Evolutionary conservation across 148 eudicot species (phyloP), one percentile per base, ranked within the genome.

Genomic region (Amaranthus hypochondriacus): DNA sequence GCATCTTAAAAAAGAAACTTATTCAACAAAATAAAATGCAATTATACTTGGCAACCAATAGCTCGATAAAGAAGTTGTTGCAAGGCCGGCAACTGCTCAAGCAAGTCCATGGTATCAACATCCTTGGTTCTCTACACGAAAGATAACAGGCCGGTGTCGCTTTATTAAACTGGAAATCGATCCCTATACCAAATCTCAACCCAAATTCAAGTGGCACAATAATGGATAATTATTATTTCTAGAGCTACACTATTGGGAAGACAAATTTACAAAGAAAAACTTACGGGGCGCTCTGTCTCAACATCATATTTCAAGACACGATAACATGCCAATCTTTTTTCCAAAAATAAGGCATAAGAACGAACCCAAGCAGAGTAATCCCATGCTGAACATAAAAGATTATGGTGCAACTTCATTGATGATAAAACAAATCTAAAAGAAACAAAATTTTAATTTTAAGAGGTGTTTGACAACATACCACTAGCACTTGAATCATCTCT

Each of bases 331-430:
- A 95, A 79, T 85, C 96, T 85, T 77, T 95, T 97, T 83, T 95
- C 98, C 76, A 95, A 80, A 82, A 77, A 95, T 46, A 95, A 81
- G 64, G 98, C 97, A 75, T 95, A 92, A 62, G 88, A 78, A 68
- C 97, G 96, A 70, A 92, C 96, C 98, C 98, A 95, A 56, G 93
- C 90, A 81, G 98, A 95, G 84, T 95, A 92, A 86, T 95, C 98
- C 98, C 98, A 95, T 51, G 97, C 97, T 92, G 89, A 54, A 72
- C 46, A 73, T 18, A 18, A 50, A 55, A 83, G 53, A 77, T 69
- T 48, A 66, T 10, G 44, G 61, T 18, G 18, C 65, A 79, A 15
- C 47, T 58, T 77, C 15, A 73, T 53, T 48, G 71, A 75, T 56
- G 53, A 66, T 18, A 10, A 80, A 43, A 8, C 50, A 51, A 39